Conservation (phyloP, 2,329 filamentous ascomycete genomes). For the Alternaria brassicicola region DNA sequence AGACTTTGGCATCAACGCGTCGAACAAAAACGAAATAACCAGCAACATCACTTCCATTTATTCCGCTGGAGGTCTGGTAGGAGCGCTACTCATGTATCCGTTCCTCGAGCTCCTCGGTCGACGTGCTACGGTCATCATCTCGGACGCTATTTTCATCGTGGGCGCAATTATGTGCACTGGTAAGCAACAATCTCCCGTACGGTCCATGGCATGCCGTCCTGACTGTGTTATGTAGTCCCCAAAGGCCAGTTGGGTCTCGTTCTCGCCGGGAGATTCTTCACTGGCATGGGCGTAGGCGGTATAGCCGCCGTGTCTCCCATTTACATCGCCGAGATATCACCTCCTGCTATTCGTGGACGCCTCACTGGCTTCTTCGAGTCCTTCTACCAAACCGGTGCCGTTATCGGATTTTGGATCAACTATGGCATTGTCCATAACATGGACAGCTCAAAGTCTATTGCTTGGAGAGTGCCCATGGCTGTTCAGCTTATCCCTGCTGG, state of each 20-base stretch:
- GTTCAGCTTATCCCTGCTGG: slow-evolving; percentile 53
- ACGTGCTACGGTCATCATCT: slow-evolving; percentile 57
- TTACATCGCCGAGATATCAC: slow-evolving; percentile 53
- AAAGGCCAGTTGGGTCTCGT: slow-evolving; percentile 47
- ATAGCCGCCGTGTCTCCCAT: slow-evolving; percentile 48
- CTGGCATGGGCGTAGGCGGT: slow-evolving; percentile 48
- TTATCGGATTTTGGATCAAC: slow-evolving; percentile 52
- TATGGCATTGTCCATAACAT: slow-evolving; percentile 51
- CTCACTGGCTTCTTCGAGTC: slow-evolving; percentile 71
- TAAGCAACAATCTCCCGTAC: not conserved
- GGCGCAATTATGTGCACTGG: slow-evolving; percentile 49
- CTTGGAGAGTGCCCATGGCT: slow-evolving; percentile 68
- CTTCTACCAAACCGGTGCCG: slow-evolving; percentile 67
- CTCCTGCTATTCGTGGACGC: slow-evolving; percentile 67
- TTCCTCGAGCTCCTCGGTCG: slow-evolving; percentile 56
- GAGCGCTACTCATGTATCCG: slow-evolving; percentile 57
- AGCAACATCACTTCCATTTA: slow-evolving; percentile 58
- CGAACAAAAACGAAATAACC: slow-evolving; percentile 49
- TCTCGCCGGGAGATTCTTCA: slow-evolving; percentile 51
- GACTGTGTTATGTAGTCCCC: slow-evolving; percentile 20
- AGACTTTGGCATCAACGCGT: slow-evolving; percentile 48
- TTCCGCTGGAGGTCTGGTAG: slow-evolving; percentile 61
- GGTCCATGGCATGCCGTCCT: not conserved
- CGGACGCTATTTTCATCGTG: slow-evolving; percentile 54
- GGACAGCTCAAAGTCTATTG: slow-evolving; percentile 54